Evolutionary conservation across 768 basidiomycete species (phyloP).

Genomic region (Phylloporus scabripes): DNA sequence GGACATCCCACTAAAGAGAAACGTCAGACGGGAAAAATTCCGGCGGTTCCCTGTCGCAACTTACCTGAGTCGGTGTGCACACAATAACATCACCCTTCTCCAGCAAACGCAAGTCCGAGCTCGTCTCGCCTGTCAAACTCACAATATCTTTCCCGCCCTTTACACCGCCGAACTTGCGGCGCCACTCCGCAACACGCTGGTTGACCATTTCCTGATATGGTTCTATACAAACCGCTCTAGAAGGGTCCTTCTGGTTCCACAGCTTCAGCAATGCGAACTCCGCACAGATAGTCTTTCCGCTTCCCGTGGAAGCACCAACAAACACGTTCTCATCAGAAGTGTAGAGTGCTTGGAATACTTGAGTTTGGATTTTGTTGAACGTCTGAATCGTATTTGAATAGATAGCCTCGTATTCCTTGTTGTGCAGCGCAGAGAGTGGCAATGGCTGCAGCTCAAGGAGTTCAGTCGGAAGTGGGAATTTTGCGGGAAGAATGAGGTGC

Average conservation of each 20-base stretch:
- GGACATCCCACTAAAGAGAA: slow-evolving; percentile 76
- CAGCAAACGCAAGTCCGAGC: slow-evolving; percentile 81
- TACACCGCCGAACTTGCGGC: slow-evolving; percentile 68
- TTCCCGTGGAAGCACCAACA: slow-evolving; percentile 93
- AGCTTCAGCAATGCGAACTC: slow-evolving; percentile 94
- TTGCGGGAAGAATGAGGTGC: slow-evolving; percentile 94
- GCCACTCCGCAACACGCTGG: slow-evolving; percentile 84
- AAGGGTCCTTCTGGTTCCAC: slow-evolving; percentile 83
- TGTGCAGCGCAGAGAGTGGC: slow-evolving; percentile 87
- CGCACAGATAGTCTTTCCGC: slow-evolving; percentile 95
- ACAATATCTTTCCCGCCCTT: slow-evolving; percentile 94
- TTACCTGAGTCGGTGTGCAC: slow-evolving; percentile 85
- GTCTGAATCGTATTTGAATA: slow-evolving; percentile 75
- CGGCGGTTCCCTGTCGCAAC: slow-evolving; percentile 17
- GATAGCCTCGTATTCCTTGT: slow-evolving; percentile 85
- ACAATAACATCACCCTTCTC: slow-evolving; percentile 92
- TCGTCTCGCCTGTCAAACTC: slow-evolving; percentile 90
- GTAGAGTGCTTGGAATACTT: slow-evolving; percentile 97
- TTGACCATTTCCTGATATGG: slow-evolving; percentile 99
- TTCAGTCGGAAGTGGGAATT: slow-evolving; percentile 89
- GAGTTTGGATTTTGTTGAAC: slow-evolving; percentile 99
- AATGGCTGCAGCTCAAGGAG: slow-evolving; percentile 90
- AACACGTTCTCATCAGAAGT: slow-evolving; percentile 96
- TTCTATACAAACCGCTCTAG: slow-evolving; percentile 89
- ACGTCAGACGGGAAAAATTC: background rate